Percentiles rank a stretch among this genome's conserved stretches.
Conservation (phyloP, 1,284 basidiomycete genomes). For the Tilletia horrida region DNA sequence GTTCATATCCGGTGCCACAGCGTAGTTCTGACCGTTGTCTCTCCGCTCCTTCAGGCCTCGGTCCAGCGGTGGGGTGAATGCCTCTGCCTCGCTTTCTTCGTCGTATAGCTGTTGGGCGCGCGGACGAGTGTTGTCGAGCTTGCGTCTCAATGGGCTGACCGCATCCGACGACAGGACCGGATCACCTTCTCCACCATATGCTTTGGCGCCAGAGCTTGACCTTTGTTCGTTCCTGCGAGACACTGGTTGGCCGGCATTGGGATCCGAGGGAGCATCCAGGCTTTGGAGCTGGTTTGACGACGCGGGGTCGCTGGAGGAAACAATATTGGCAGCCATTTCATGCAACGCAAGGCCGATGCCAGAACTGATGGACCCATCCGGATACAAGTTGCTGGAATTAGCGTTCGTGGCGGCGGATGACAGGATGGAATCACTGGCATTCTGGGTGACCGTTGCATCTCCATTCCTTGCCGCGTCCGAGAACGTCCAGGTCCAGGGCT, state of each 20-base stretch:
- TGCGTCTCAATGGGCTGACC: background rate
- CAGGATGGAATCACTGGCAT: background rate
- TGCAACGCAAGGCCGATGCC: background rate
- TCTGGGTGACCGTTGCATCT: background rate
- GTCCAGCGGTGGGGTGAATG: too few species aligned
- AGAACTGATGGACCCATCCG: background rate
- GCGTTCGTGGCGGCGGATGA: background rate
- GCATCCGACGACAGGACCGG: background rate
- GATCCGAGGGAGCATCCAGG: background rate
- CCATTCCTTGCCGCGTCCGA: background rate
- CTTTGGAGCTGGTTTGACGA: too few species aligned
- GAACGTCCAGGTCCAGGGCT: constrained; percentile 8
- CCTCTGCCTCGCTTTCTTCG: background rate
- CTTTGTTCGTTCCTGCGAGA: background rate
- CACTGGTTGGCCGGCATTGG: background rate
- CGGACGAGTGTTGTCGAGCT: background rate
- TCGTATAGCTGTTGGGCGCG: background rate
- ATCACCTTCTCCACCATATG: too few species aligned
- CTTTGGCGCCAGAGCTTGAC: background rate
- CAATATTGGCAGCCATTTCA: background rate
- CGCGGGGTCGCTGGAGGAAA: background rate
- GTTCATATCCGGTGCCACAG: background rate
- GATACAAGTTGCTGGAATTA: background rate
- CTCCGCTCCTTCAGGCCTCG: background rate
- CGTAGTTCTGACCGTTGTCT: background rate